These are phyloP conservation scores for Collybiopsis confluens DNA, from an alignment of 768 basidiomycete species.

Conservation along the genomic window DNA sequence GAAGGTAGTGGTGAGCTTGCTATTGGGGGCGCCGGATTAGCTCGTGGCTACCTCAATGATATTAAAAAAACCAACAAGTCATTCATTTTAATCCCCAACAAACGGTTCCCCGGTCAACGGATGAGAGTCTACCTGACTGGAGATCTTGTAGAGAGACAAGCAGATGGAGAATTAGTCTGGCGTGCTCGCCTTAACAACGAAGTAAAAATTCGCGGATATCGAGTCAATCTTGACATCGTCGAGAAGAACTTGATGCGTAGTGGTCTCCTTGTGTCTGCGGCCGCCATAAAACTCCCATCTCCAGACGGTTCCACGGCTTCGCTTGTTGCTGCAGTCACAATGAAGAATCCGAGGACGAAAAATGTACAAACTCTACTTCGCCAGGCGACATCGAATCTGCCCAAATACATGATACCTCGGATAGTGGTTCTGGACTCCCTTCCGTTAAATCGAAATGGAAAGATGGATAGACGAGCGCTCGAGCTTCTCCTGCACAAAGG, in stretches of 20 bases:
- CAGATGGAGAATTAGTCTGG: conserved; percentile 2
- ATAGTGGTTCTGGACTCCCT: neutral
- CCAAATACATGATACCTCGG: conserved; percentile 1
- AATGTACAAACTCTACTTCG: too few species aligned
- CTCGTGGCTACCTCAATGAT: too few species aligned
- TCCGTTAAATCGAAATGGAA: conserved; percentile 4
- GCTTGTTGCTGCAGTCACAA: too few species aligned
- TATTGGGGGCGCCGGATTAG: neutral
- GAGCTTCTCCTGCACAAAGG: too few species aligned
- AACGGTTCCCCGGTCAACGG: neutral
- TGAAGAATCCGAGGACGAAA: too few species aligned
- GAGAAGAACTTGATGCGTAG: neutral
- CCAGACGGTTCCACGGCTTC: too few species aligned
- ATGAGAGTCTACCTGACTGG: conserved; percentile 3
- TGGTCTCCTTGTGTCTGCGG: too few species aligned
- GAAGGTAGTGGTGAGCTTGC: neutral
- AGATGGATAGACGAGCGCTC: neutral
- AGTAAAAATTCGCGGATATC: conserved; percentile 7
- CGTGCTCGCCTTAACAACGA: conserved; percentile 2
- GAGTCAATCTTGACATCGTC: conserved; percentile 5
- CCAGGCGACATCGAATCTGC: neutral
- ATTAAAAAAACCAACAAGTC: too few species aligned
- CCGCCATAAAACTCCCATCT: too few species aligned
- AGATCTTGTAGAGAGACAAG: conserved; percentile 1
- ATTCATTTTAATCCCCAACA: too few species aligned